Evolutionary conservation across 2,329 filamentous ascomycete species (phyloP).

Genomic region (Lachnellula hyalina): DNA sequence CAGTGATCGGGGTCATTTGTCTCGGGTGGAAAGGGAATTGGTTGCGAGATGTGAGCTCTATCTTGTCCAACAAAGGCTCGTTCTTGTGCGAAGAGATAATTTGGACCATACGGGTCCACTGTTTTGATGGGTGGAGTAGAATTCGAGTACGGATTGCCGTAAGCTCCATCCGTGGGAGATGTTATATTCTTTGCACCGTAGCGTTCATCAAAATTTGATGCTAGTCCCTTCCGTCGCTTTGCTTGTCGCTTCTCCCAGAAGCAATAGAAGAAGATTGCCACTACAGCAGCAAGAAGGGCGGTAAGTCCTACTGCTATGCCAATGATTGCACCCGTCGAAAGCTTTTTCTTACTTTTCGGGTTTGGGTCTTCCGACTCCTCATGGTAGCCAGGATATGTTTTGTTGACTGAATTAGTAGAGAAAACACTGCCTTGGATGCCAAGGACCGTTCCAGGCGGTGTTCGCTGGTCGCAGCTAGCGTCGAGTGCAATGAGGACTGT

Average conservation of each 20-base stretch:
- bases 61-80: background rate
- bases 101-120: background rate
- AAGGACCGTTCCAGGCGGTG: conserved; percentile 15
- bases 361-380: conserved; percentile 1
- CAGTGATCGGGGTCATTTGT: background rate
- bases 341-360: conserved; percentile 4
- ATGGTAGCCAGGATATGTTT: conserved; percentile 16
- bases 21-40: background rate
- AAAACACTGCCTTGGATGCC: conserved; percentile 26
- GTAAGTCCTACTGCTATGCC: conserved; percentile 22
- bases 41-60: background rate
- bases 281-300: conserved; percentile 10
- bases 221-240: conserved; percentile 8
- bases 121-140: conserved; percentile 5
- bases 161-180: conserved; percentile 20
- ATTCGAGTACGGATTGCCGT: conserved; percentile 10
- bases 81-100: background rate
- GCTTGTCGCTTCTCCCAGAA: conserved; percentile 11
- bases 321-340: conserved; percentile 20
- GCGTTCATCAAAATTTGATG: conserved; percentile 22
- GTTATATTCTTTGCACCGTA: conserved; percentile 26
- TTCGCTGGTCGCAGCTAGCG: conserved; percentile 26
- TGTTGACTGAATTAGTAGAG: conserved; percentile 17
- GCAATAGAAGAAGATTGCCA: conserved; percentile 17
- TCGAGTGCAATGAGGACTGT: conserved; percentile 25